Evolutionary conservation across 768 basidiomycete species (phyloP).

Genomic region (Porphyrellus cyaneotinctus): DNA sequence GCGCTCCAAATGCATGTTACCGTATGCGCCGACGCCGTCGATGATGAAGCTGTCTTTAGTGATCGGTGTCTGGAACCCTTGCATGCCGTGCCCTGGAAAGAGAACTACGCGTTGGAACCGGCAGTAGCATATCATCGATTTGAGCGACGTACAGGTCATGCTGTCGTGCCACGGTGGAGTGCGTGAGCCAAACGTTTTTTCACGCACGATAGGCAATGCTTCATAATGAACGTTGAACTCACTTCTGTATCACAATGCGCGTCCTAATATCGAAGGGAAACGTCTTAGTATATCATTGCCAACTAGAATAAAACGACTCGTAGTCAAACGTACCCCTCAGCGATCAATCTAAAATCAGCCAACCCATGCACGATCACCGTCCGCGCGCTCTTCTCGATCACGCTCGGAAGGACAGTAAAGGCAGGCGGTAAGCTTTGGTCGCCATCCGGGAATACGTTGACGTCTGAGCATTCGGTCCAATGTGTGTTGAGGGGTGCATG

Average conservation of each 20-base stretch:
- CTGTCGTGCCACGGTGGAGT: conserved; percentile 13
- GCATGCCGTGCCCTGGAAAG: conserved; percentile 47
- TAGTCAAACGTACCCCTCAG: conserved; percentile 54
- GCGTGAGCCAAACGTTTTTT: background rate
- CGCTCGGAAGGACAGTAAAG: conserved; percentile 63
- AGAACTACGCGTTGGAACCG: no score
- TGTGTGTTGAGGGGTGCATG: conserved; percentile 59
- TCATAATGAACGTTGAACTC: conserved; percentile 12
- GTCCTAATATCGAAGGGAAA: conserved; percentile 33
- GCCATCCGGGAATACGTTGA: conserved; percentile 57
- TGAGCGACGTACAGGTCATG: conserved; percentile 37
- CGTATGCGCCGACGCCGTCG: conserved; percentile 65
- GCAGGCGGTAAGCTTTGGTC: conserved; percentile 61
- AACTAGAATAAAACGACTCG: background rate
- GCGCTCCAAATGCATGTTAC: conserved; percentile 62
- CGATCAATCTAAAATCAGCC: conserved; percentile 69
- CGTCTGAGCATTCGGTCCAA: conserved; percentile 62
- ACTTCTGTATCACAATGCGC: conserved; percentile 65
- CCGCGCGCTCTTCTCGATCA: conserved; percentile 70
- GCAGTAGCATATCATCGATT: no score
- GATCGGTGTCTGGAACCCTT: conserved; percentile 74
- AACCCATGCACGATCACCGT: conserved; percentile 70
- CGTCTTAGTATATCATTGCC: background rate
- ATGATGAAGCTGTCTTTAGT: conserved; percentile 63
- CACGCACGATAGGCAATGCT: no score